A percentile compares a stretch with the other conserved stretches of the same genome.
These are phyloP conservation scores for Cercospora nicotianae DNA, from an alignment of 2,329 filamentous ascomycete genomes.

Conservation along the genomic window DNA sequence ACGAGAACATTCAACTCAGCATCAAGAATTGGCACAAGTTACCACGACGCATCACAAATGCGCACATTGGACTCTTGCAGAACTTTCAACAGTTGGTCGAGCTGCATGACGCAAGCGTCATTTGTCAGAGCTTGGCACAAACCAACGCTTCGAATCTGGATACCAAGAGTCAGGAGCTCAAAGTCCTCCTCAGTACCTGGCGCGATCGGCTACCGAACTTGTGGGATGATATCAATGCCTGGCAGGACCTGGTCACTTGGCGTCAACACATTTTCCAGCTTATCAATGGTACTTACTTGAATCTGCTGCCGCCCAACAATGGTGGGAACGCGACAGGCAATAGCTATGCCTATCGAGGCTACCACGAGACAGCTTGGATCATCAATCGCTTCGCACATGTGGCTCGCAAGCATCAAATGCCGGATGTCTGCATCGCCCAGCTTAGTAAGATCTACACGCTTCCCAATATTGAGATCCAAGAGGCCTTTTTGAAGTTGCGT, in stretches of 20 bases:
- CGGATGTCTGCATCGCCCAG: conserved; percentile 96
- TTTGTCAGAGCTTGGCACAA: conserved; percentile 83
- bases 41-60: conserved; percentile 88
- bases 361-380: conserved; percentile 99
- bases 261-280: conserved; percentile 97
- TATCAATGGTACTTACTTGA: conserved; percentile 91
- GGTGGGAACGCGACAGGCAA: conserved; percentile 78
- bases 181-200: conserved; percentile 91
- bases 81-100: conserved; percentile 98
- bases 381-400: conserved; percentile 99
- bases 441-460: conserved; percentile 97
- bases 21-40: conserved; percentile 99
- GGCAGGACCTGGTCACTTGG: conserved; percentile 99
- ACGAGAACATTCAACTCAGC: conserved; percentile 95
- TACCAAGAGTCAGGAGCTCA: conserved; percentile 91
- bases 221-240: conserved; percentile 99
- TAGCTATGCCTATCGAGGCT: conserved; percentile 93
- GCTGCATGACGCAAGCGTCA: conserved; percentile 94
- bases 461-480: conserved; percentile 98
- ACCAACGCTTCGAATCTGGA: conserved; percentile 87
- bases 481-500: conserved; percentile 96
- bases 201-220: conserved; percentile 92
- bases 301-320: conserved; percentile 74
- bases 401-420: conserved; percentile 91
- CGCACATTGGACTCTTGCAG: conserved; percentile 90